These are phyloP conservation scores for Apiospora pterosperma DNA, from an alignment of 2,329 filamentous ascomycete genomes.

Conservation along the genomic window DNA sequence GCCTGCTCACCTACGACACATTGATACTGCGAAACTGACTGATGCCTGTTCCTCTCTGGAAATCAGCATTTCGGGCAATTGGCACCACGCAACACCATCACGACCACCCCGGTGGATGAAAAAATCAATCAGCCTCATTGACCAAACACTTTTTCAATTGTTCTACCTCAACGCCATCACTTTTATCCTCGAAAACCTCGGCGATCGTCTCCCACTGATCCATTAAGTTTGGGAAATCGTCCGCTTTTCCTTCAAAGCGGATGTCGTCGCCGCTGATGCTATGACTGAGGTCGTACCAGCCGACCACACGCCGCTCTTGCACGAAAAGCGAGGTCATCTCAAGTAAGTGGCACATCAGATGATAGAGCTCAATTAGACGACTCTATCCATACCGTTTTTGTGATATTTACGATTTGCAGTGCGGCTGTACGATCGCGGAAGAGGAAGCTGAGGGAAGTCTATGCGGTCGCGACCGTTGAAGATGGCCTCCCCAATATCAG, in stretches of 20 bases:
- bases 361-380: slow-evolving; percentile 50
- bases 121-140: slow-evolving; percentile 17
- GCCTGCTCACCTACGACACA: neutral
- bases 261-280: slow-evolving; percentile 66
- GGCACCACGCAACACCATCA: slow-evolving; percentile 9
- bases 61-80: slow-evolving; percentile 2
- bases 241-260: slow-evolving; percentile 62
- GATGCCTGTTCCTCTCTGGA: neutral
- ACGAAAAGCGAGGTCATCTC: slow-evolving; percentile 60
- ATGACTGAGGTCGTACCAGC: slow-evolving; percentile 68
- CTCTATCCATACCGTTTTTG: slow-evolving; percentile 41
- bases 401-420: slow-evolving; percentile 47
- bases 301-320: slow-evolving; percentile 64
- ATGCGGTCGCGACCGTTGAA: slow-evolving; percentile 70
- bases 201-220: slow-evolving; percentile 28
- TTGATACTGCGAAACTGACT: slow-evolving; percentile 2
- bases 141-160: slow-evolving; percentile 23
- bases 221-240: slow-evolving; percentile 39
- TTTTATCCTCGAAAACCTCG: slow-evolving; percentile 32
- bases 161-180: slow-evolving; percentile 27
- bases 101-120: slow-evolving; percentile 12
- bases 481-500: slow-evolving; percentile 58
- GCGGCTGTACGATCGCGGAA: slow-evolving; percentile 80
- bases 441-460: slow-evolving; percentile 86
- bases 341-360: slow-evolving; percentile 46